Base-by-base conservation (phyloP, 163 green algal species). In the Scenedesmus sp. region DNA sequence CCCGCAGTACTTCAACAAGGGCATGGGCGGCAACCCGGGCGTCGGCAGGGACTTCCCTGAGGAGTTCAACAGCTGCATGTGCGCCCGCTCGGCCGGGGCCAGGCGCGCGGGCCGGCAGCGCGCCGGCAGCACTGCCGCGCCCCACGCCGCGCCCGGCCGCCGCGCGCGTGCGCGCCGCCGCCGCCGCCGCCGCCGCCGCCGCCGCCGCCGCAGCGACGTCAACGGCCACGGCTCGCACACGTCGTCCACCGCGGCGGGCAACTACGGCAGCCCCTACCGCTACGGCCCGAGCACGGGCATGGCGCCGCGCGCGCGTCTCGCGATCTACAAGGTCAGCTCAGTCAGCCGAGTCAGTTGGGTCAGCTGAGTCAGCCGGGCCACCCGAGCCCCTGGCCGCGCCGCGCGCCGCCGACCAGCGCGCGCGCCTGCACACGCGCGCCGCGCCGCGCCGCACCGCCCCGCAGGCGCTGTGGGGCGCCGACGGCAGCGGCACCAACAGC, bases 191-290 rank as follows among this genome's bases (percentile, higher is more conserved):
- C n/a, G n/a, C n/a, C n/a, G n/a, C n/a, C n/a, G n/a, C n/a, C n/a
- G n/a, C n/a, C n/a, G n/a, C n/a, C n/a, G n/a, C n/a, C n/a, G n/a
- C n/a, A n/a, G n/a, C n/a, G n/a, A n/a, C n/a, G n/a, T n/a, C n/a
- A n/a, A n/a, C n/a, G n/a, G n/a, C n/a, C 58, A 66, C 15, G 58
- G 58, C 58, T 48, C 29, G 29, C 58, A 66, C 58, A 66, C 58
- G 6, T 2, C 31, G 4, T 47, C 29, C 31, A 66, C 58, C 7
- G 58, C 58, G 26, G 58, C 31, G 6, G 58, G 58, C 58, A 66
- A 66, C 31, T 42, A 44, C 26, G 33, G 42, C 58, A 50, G 42
- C 31, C 58, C 56, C 26, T 64, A 28, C 5, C 39, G 39, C 56
- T 29, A 22, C 24, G 58, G 58, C 29, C 26, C 58, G 3, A 66